A percentile compares a stretch with the other conserved stretches of the same genome.
phyloP scores from a whole-genome alignment of 192 early-diverging fungal species.

The Coemansia sp. region DNA sequence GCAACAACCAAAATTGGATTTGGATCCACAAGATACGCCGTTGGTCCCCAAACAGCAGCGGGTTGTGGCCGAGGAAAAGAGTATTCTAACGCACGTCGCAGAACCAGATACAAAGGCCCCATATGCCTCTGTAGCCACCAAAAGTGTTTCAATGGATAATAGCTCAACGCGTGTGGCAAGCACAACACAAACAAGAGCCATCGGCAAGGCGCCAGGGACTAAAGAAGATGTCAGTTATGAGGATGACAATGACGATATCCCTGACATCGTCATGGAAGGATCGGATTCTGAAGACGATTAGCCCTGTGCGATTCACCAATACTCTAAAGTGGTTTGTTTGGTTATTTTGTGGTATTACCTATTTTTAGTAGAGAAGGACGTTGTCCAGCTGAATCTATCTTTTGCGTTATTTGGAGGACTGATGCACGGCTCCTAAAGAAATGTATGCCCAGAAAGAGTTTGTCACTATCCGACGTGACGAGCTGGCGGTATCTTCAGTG shows the following conservation, averaged over 20 bases:
- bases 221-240: constrained; percentile 8
- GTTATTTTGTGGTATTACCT: background rate
- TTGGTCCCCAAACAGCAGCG: background rate
- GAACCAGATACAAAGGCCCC: background rate
- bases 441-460: constrained; percentile 52
- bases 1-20: background rate
- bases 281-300: constrained; percentile 50
- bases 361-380: background rate
- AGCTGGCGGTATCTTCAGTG: background rate
- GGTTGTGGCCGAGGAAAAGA: background rate
- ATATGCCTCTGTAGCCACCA: background rate
- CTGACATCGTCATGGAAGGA: constrained; percentile 54
- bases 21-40: background rate
- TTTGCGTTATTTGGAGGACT: background rate
- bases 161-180: background rate
- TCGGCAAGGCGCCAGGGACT: background rate
- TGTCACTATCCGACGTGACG: constrained; percentile 20
- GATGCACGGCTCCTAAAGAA: constrained; percentile 24
- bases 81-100: background rate
- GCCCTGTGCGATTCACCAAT: background rate
- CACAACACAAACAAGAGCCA: background rate
- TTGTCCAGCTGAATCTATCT: background rate
- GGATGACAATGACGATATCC: constrained; percentile 28
- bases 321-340: background rate
- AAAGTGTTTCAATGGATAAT: background rate